A percentile compares a stretch with the other conserved stretches of the same genome.
Evolutionary conservation across 306 rosid genomes (phyloP).

Genomic region (Vachellia collinsii): DNA sequence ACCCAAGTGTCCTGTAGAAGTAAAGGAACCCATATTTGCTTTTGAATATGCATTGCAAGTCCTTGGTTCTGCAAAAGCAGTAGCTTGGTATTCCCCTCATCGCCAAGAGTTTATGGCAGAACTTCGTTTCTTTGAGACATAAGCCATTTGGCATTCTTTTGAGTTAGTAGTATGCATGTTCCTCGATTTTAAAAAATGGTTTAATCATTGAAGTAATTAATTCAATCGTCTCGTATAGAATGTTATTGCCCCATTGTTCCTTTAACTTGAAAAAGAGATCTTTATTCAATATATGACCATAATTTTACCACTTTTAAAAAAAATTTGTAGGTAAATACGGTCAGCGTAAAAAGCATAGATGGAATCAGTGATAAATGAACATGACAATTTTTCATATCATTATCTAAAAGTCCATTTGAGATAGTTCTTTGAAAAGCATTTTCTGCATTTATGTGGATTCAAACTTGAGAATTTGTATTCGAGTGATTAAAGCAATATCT

Average conservation of each 20-base stretch:
- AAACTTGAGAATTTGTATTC: no score
- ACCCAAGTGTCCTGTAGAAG: constrained; percentile 40
- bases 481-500: no score
- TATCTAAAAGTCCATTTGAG: no score
- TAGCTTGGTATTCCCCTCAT: constrained; percentile 93
- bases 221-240: background rate
- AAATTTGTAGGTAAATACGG: background rate
- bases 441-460: no score
- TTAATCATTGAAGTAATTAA: constrained; percentile 21
- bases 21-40: constrained; percentile 73
- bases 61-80: constrained; percentile 94
- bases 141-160: constrained; percentile 29
- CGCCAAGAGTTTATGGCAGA: constrained; percentile 85
- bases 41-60: constrained; percentile 82
- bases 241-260: background rate
- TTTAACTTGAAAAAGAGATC: background rate
- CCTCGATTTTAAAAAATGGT: constrained; percentile 21
- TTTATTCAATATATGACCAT: background rate
- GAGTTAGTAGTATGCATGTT: constrained; percentile 7
- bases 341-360: background rate
- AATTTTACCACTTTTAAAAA: background rate
- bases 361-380: background rate
- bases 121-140: constrained; percentile 87
- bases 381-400: background rate
- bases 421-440: no score